Evolutionary conservation across 352 stramenopile genomes (phyloP).

Genomic region (Globisporangium heterothallicum): DNA sequence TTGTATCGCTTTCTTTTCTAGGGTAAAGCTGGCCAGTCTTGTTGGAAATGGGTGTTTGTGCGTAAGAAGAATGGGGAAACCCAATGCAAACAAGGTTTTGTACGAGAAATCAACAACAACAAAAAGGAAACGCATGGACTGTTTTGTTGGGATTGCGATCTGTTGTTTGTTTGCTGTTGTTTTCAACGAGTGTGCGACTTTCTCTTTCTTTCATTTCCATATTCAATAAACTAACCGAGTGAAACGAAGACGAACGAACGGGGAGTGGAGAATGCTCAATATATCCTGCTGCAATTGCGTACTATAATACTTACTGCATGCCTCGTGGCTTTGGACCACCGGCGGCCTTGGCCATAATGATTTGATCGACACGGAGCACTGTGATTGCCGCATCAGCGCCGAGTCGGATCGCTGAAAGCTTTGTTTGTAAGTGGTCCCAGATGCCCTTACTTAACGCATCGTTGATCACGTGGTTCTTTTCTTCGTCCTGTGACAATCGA

Average conservation of each 20-base stretch:
- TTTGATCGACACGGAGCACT: slow-evolving; percentile 99
- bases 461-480: slow-evolving; percentile 73
- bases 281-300: slow-evolving; percentile 15
- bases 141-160: too few relatives aligned
- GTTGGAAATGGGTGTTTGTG: too few relatives aligned
- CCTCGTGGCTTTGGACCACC: slow-evolving; percentile 91
- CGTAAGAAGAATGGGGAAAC: too few relatives aligned
- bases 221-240: slow-evolving; percentile 62
- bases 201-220: slow-evolving; percentile 36
- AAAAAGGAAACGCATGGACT: too few relatives aligned
- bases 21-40: too few relatives aligned
- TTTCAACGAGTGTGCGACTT: too few relatives aligned
- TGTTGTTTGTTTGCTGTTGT: slow-evolving; percentile 4
- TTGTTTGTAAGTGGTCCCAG: slow-evolving; percentile 95
- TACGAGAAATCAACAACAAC: not conserved
- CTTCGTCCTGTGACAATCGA: slow-evolving; percentile 37
- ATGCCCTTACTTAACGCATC: slow-evolving; percentile 76
- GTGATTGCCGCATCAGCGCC: slow-evolving; percentile 97
- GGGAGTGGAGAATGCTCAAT: too few relatives aligned
- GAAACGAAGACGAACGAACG: too few relatives aligned
- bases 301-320: slow-evolving; percentile 14
- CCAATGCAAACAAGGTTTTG: too few relatives aligned
- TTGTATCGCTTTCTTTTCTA: too few relatives aligned
- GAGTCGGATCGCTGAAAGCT: slow-evolving; percentile 95
- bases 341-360: slow-evolving; percentile 98